Evolutionary conservation across 106 monocot species (phyloP).

Genomic region (Posidonia australis): DNA sequence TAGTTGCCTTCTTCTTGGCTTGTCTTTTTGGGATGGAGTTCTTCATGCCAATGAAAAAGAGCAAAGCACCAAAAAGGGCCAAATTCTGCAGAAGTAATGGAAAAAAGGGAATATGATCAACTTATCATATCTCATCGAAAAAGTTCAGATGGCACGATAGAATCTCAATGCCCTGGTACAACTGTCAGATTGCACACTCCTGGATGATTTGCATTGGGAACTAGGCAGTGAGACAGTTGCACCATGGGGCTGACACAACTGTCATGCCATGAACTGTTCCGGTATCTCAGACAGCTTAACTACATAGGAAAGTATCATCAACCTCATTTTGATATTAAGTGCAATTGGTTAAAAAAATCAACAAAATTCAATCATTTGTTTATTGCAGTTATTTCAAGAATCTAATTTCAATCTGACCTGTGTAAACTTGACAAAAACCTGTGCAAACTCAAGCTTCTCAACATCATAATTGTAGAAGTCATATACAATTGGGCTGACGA

Average conservation of each 20-base stretch:
- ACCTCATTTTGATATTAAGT: too few species aligned
- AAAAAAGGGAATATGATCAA: not conserved
- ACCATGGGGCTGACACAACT: too few species aligned
- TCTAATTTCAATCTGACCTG: slow-evolving; percentile 23
- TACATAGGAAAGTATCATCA: too few species aligned
- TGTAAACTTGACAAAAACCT: slow-evolving; percentile 43
- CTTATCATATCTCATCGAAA: not conserved
- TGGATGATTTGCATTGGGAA: too few species aligned
- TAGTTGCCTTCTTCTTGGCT: slow-evolving; percentile 46
- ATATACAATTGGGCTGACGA: slow-evolving; percentile 36
- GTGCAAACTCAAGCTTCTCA: slow-evolving; percentile 37
- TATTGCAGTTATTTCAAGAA: not conserved
- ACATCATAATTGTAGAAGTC: slow-evolving; percentile 66
- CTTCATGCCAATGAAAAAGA: slow-evolving; percentile 68
- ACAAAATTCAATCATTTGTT: too few species aligned
- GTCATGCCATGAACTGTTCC: too few species aligned
- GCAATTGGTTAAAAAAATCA: too few species aligned
- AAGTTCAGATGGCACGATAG: too few species aligned
- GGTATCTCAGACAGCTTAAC: too few species aligned
- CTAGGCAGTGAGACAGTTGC: too few species aligned
- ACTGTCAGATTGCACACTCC: too few species aligned
- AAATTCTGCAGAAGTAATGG: slow-evolving; percentile 26
- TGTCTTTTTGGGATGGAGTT: slow-evolving; percentile 32
- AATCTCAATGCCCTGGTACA: too few species aligned
- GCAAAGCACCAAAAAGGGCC: slow-evolving; percentile 54